Evolutionary conservation across 192 early-diverging fungal species (phyloP).

Genomic region (Backusella westeae): DNA sequence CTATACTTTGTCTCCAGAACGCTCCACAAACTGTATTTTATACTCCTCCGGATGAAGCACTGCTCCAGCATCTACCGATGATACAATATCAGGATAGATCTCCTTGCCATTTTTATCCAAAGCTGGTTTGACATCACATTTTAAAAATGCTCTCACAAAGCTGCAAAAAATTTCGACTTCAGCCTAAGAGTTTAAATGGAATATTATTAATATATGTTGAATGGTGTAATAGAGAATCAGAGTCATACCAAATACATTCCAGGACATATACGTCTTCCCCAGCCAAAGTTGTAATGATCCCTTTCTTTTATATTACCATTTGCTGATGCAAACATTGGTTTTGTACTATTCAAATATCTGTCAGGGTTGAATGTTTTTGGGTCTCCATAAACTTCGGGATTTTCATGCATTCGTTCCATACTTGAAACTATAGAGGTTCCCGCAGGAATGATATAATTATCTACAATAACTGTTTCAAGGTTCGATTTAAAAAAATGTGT

Average conservation of each 20-base stretch:
- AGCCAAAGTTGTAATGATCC: conserved; percentile 20
- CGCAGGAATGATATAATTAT: conserved; percentile 47
- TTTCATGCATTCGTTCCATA: conserved; percentile 9
- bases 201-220: neutral
- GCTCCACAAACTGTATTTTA: neutral
- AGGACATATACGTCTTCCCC: conserved; percentile 12
- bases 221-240: neutral
- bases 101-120: neutral
- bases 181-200: neutral
- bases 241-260: neutral
- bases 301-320: conserved; percentile 19
- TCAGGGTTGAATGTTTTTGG: conserved; percentile 1
- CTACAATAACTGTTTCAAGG: conserved; percentile 1
- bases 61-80: neutral
- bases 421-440: conserved; percentile 38
- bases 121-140: neutral
- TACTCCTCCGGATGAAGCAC: neutral
- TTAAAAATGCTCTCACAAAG: neutral
- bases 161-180: neutral
- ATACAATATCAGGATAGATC: neutral
- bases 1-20: neutral
- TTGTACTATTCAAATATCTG: neutral
- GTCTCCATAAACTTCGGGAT: neutral
- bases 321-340: conserved; percentile 7
- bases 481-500: neutral